Evolutionary conservation across 108 stramenopile species (phyloP).

Genomic region (Pseudonitzschia multiseries): DNA sequence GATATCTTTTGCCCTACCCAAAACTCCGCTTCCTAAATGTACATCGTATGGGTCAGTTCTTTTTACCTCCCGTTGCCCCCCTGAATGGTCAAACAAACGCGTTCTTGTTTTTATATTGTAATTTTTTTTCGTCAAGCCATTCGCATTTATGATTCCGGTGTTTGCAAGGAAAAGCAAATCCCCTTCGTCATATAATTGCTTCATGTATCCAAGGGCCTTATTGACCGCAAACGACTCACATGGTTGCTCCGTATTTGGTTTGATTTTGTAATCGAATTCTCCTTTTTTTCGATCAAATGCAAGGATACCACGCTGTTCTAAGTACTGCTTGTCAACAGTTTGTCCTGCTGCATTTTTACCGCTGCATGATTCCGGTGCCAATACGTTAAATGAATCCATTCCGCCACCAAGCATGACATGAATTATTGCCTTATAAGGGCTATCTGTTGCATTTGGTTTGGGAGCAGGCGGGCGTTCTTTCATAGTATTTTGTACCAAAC

Average conservation of each 20-base stretch:
- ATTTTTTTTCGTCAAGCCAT: neutral
- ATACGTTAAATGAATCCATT: slow-evolving; percentile 54
- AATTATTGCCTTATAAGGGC: slow-evolving; percentile 58
- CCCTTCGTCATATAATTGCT: slow-evolving; percentile 55
- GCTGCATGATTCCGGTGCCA: slow-evolving; percentile 39
- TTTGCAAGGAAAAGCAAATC: slow-evolving; percentile 69
- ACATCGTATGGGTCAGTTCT: neutral
- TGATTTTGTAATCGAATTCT: neutral
- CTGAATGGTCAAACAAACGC: neutral
- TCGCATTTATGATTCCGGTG: slow-evolving; percentile 60
- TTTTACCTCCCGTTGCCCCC: neutral
- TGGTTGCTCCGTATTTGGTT: neutral
- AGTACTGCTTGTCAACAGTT: slow-evolving; percentile 23
- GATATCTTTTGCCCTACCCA: slow-evolving; percentile 29
- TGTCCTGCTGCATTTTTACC: neutral
- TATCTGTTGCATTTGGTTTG: slow-evolving; percentile 17
- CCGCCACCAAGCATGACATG: slow-evolving; percentile 54
- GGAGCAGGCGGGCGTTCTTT: slow-evolving; percentile 9
- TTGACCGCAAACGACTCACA: slow-evolving; percentile 64
- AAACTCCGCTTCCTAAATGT: slow-evolving; percentile 28
- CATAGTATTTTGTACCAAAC: slow-evolving; percentile 28
- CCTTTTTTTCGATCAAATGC: slow-evolving; percentile 10
- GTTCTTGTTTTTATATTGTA: neutral
- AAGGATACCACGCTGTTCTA: slow-evolving; percentile 8
- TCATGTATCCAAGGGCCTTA: slow-evolving; percentile 23